Base-by-base conservation (phyloP, 148 eudicot species). In the Silene uniflora region DNA sequence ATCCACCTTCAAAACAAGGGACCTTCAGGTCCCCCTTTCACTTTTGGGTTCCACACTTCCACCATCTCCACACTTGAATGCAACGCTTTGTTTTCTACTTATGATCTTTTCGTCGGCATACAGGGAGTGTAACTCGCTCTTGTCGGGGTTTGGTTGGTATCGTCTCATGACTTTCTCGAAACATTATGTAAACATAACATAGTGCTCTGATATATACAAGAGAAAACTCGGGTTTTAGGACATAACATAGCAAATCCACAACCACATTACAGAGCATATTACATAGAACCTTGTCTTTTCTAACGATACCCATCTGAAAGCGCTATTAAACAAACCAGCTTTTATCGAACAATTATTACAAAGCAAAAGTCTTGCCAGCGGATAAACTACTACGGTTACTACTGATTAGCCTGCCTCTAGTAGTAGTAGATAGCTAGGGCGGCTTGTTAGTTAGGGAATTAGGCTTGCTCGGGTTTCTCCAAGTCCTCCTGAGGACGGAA, bases 401-500 rank as follows among this genome's bases (percentile, higher is more conserved):
- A 68, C 56, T 68, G 61, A 52, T 68, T 49, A 14, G 69, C 79
- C 75, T 22, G 79, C 83, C 75, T 76, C 72, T 42, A 80, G 76
- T n/a, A 71, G 11, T 58, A 24, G 29, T 25, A 7, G 12, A 44
- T 27, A 14, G 42, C 70, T 77, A 77, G 66, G 81, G 81, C 54
- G 84, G 78, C 84, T 76, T 69, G 35, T 62, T 56, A 7, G 10
- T 58, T 21, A 47, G 42, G 24, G 67, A 59, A 58, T 80, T 70
- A 80, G 54, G 74, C 71, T 49, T 77, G 80, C 44, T 76, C 62
- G 21, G 89, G 91, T 79, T 86, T 89, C 44, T 93, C 98, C 74
- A 93, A 66, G 66, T 90, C 88, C 89, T 91, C 98, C 0, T 80
- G 85, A 71, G 93, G 85, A 46, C 98, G 98, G 91, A 87, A 91